Base-by-base conservation (phyloP, 768 basidiomycete species). In the Cystoderma amianthinum region DNA sequence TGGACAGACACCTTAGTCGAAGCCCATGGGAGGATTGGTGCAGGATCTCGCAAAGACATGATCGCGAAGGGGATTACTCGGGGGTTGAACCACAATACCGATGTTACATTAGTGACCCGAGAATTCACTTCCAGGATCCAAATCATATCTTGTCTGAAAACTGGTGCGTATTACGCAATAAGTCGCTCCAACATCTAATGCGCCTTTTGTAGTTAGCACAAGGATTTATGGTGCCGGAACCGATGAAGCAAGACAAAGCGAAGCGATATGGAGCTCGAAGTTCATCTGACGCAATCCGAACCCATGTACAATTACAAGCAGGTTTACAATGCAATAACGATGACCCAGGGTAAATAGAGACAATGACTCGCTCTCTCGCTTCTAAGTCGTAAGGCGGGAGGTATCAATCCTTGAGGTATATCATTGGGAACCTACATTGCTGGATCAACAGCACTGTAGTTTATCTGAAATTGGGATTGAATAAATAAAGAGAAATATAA, bases 41-140 rank as follows among this genome's bases (percentile, higher is more conserved):
- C 51, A 33, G 60, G 51, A 24, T 51, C 49, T 15, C 61, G 60
- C 46, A 74, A 65, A 53, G 68, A 67, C 23, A 52, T 51, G 25
- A 60, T 74, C 39, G 72, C 68, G 18, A 68, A 62, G 36, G 74
- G 76, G 10, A 71, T 76, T 49, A 67, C 65, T n/a, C 62, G 54
- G 45, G 76, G 74, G 9, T 62, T 75, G 48, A 73, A 70, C 54
- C 68, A 75, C 46, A 57, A 68, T 50, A 68, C 71, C 20, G 68
- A 76, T 42, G 64, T 69, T 47, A 53, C 62, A 19, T 62, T 76
- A 48, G 67, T 76, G 67, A 74, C 75, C 41, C 69, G 63, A 48
- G 71, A 75, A 39, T 76, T 76, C 52, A 71, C 73, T 9, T 59
- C 72, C 24, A 69, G 66, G 51, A 74, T 76, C 50, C 73, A 74